phyloP scores from a whole-genome alignment of 208 protist genomes.

The Wallacemonas collosoma region DNA sequence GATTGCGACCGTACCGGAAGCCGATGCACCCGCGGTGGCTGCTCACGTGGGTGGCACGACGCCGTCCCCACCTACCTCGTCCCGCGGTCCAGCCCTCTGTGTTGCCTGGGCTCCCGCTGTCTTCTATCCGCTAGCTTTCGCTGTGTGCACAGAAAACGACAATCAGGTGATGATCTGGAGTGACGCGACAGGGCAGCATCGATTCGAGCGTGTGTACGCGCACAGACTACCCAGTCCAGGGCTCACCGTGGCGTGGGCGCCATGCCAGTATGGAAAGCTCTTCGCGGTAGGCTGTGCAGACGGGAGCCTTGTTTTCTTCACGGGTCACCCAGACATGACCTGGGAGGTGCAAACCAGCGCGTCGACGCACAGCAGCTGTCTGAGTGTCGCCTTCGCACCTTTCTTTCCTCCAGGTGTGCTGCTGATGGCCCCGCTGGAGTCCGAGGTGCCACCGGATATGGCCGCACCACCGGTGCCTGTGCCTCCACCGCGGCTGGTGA shows the following conservation, averaged over 20 bases:
- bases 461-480: slow-evolving; percentile 41
- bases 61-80: neutral
- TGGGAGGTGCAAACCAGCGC: slow-evolving; percentile 67
- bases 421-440: slow-evolving; percentile 65
- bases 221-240: slow-evolving; percentile 40
- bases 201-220: slow-evolving; percentile 68
- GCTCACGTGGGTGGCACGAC: neutral
- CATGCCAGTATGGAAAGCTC: slow-evolving; percentile 76
- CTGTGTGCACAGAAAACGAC: slow-evolving; percentile 58
- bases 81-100: slow-evolving; percentile 45
- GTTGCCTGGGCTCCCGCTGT: slow-evolving; percentile 78
- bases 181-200: slow-evolving; percentile 38
- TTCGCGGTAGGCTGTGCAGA: slow-evolving; percentile 81
- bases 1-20: slow-evolving; percentile 21
- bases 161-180: slow-evolving; percentile 65
- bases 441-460: slow-evolving; percentile 24
- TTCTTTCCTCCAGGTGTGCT: slow-evolving; percentile 69
- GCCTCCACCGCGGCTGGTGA: slow-evolving; percentile 76
- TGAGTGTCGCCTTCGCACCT: slow-evolving; percentile 63
- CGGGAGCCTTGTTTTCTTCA: slow-evolving; percentile 67
- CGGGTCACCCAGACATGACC: slow-evolving; percentile 43
- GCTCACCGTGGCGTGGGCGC: slow-evolving; percentile 77
- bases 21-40: neutral
- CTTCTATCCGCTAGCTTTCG: slow-evolving; percentile 57
- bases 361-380: slow-evolving; percentile 58